Conservation (phyloP, 202 grass and related monocot genomes). For the Carex arenaria region DNA sequence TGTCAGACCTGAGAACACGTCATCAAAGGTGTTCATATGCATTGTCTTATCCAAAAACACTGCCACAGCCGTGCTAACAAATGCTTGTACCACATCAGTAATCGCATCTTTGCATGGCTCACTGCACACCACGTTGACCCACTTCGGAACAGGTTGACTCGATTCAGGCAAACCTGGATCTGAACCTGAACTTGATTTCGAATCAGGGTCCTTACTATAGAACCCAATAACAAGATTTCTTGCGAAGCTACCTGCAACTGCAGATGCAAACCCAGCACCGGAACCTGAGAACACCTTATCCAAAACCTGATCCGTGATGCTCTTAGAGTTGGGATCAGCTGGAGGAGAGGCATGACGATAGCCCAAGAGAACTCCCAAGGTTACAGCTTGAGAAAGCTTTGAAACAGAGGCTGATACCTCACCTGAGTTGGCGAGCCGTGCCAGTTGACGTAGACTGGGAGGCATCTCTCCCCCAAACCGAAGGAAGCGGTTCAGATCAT, state of each 20-base stretch:
- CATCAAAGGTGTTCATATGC: constrained; percentile 90
- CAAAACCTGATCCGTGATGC: constrained; percentile 42
- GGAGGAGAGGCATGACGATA: constrained; percentile 14
- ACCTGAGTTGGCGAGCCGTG: constrained; percentile 46
- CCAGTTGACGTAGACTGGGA: constrained; percentile 48
- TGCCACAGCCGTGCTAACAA: constrained; percentile 66
- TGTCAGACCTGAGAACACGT: constrained; percentile 69
- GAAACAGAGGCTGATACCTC: constrained; percentile 48
- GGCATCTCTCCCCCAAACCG: constrained; percentile 51
- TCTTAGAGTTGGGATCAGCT: background rate
- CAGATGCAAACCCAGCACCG: constrained; percentile 55
- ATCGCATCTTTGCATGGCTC: constrained; percentile 39
- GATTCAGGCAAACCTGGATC: constrained; percentile 9
- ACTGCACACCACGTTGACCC: constrained; percentile 47
- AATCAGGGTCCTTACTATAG: constrained; percentile 21
- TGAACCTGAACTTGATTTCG: background rate
- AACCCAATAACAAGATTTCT: constrained; percentile 53
- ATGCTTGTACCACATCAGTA: constrained; percentile 42
- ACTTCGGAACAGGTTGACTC: constrained; percentile 16
- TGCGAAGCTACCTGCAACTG: constrained; percentile 51
- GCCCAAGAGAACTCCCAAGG: constrained; percentile 46
- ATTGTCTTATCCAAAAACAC: constrained; percentile 91
- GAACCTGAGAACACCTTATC: constrained; percentile 53
- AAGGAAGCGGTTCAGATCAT: constrained; percentile 63
- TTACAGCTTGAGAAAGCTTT: constrained; percentile 50